phyloP scores from a whole-genome alignment of 2,329 filamentous ascomycete genomes.

The Myotisia sp. region DNA sequence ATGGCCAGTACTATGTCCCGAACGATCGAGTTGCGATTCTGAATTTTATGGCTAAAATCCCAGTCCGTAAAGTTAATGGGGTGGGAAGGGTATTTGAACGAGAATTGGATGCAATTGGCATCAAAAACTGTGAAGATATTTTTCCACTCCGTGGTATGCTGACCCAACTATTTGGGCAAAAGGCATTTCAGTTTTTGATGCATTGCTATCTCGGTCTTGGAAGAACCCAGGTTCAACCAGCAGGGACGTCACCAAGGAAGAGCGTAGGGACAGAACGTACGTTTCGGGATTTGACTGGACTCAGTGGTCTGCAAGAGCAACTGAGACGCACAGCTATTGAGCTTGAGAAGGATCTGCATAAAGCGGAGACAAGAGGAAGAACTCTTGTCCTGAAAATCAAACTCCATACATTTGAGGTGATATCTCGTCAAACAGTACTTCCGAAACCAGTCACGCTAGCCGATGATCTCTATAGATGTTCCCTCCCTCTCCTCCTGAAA shows the following conservation, averaged over 20 bases:
- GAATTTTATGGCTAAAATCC: constrained; percentile 68
- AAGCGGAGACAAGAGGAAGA: constrained; percentile 72
- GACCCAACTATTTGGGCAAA: constrained; percentile 71
- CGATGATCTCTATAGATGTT: constrained; percentile 69
- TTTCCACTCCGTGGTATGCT: constrained; percentile 62
- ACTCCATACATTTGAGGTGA: constrained; percentile 81
- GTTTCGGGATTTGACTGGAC: constrained; percentile 64
- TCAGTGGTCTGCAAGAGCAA: constrained; percentile 56
- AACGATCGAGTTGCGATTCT: constrained; percentile 62
- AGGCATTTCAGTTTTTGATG: constrained; percentile 75
- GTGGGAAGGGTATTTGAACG: constrained; percentile 89
- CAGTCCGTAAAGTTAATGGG: constrained; percentile 84
- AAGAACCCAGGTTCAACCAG: constrained; percentile 68
- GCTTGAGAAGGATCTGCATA: constrained; percentile 68
- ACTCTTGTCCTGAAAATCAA: constrained; percentile 89
- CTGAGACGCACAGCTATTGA: constrained; percentile 70
- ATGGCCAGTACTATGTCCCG: constrained; percentile 70
- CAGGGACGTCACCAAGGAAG: constrained; percentile 81
- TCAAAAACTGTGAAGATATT: constrained; percentile 80
- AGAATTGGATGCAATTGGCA: constrained; percentile 72
- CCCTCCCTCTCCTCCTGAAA: constrained; percentile 69
- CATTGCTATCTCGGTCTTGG: constrained; percentile 75
- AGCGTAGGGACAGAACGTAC: constrained; percentile 89
- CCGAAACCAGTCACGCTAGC: constrained; percentile 58
- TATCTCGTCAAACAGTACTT: constrained; percentile 64